A percentile compares a stretch with the other conserved stretches of the same genome.
Evolutionary conservation across 495 filamentous ascomycete species (phyloP).

Genomic region (Penicillium robsamsonii): DNA sequence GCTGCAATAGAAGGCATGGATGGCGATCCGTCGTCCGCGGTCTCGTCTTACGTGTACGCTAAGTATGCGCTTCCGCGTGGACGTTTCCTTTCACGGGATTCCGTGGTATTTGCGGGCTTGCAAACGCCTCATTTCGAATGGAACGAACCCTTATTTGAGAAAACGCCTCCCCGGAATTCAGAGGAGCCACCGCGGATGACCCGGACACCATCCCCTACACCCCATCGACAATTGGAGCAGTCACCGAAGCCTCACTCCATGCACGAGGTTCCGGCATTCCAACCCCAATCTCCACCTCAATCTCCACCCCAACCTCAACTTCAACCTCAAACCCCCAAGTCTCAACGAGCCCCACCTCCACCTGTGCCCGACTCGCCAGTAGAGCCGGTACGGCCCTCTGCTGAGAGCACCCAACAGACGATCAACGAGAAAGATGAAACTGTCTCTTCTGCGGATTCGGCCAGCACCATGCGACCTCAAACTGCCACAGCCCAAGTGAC

Average conservation of each 20-base stretch:
- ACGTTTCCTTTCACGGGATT: slow-evolving; percentile 68
- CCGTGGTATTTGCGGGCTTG: slow-evolving; percentile 60
- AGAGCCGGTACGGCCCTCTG: slow-evolving; percentile 48
- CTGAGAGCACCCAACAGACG: slow-evolving; percentile 37
- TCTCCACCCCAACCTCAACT: slow-evolving; percentile 20
- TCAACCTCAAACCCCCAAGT: slow-evolving; percentile 10
- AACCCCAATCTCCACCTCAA: slow-evolving; percentile 17
- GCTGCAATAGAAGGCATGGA: slow-evolving; percentile 17
- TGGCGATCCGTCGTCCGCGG: slow-evolving; percentile 45
- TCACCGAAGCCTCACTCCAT: slow-evolving; percentile 41
- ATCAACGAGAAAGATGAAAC: slow-evolving; percentile 48
- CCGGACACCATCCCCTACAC: slow-evolving; percentile 38
- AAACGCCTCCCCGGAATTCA: slow-evolving; percentile 45
- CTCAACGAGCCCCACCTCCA: slow-evolving; percentile 1
- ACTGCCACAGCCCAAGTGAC: slow-evolving; percentile 44
- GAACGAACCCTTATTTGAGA: slow-evolving; percentile 55
- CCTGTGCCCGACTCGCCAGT: slow-evolving; percentile 26
- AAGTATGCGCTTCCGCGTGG: slow-evolving; percentile 82
- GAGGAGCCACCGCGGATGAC: slow-evolving; percentile 36
- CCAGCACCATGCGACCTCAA: slow-evolving; percentile 60
- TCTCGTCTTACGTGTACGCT: slow-evolving; percentile 78
- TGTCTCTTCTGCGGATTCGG: slow-evolving; percentile 61
- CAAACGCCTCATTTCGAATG: slow-evolving; percentile 59
- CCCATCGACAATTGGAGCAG: slow-evolving; percentile 17
- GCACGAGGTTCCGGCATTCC: slow-evolving; percentile 28